Evolutionary conservation across 345 rosid genomes (phyloP).

Genomic region (thale cress (Arabidopsis thaliana)): TAIR10.1 NC_003076.8:25531501-25532000

Average conservation of each 20-base stretch:
- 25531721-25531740: conserved; percentile 27
- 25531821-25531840: conserved; percentile 43
- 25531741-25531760: conserved; percentile 36
- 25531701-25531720: conserved; percentile 21
- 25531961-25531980: background rate
- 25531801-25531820: conserved; percentile 25
- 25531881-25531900: conserved; percentile 30
- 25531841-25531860: conserved; percentile 30
- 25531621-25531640: no score
- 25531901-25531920: background rate
- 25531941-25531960: background rate
- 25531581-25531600: no score
- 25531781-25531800: conserved; percentile 36
- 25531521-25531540: no score
- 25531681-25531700: conserved; percentile 28
- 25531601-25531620: no score
- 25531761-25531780: conserved; percentile 35
- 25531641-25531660: background rate
- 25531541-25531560: no score
- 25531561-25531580: no score
- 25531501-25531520: no score
- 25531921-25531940: background rate
- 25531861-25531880: conserved; percentile 33
- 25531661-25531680: background rate
- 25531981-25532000: background rate